Evolutionary conservation across 345 rosid genomes (phyloP).

Genomic region (Carallia brachiata): DNA sequence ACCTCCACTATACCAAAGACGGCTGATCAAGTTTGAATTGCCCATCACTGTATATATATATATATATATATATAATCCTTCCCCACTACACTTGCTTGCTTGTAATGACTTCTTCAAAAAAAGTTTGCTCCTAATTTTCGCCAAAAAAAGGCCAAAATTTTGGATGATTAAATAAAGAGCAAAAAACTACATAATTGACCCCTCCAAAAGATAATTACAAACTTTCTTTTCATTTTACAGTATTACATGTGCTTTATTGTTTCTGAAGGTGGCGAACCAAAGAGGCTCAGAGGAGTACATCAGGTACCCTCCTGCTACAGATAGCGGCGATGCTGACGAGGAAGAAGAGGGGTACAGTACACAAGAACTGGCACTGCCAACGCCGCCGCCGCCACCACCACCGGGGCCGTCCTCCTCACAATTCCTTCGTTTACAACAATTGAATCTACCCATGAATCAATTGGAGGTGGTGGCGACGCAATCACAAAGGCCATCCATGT

Average conservation of each 20-base stretch:
- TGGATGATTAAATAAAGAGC: background rate
- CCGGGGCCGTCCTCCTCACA: background rate
- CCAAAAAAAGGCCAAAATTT: background rate
- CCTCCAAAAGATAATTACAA: background rate
- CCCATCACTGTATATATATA: background rate
- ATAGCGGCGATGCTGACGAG: constrained; percentile 6
- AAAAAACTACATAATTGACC: background rate
- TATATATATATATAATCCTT: no score
- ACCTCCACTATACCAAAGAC: constrained; percentile 13
- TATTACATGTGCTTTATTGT: constrained; percentile 29
- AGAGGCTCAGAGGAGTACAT: constrained; percentile 14
- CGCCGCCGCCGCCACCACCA: background rate
- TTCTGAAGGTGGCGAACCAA: constrained; percentile 39
- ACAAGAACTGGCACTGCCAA: background rate
- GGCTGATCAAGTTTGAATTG: constrained; percentile 26
- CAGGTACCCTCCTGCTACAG: constrained; percentile 3
- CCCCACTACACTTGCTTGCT: background rate
- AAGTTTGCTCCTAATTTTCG: background rate
- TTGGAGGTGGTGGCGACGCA: background rate
- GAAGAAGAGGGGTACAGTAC: background rate
- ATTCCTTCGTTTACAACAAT: background rate
- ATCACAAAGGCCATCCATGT: constrained; percentile 20
- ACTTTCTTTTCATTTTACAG: background rate
- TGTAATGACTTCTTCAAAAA: background rate
- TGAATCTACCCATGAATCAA: background rate